Evolutionary conservation across 73 alveolate genomes (phyloP), one percentile per base, ranked within the genome.

Genomic region (Blepharisma stoltei): DNA sequence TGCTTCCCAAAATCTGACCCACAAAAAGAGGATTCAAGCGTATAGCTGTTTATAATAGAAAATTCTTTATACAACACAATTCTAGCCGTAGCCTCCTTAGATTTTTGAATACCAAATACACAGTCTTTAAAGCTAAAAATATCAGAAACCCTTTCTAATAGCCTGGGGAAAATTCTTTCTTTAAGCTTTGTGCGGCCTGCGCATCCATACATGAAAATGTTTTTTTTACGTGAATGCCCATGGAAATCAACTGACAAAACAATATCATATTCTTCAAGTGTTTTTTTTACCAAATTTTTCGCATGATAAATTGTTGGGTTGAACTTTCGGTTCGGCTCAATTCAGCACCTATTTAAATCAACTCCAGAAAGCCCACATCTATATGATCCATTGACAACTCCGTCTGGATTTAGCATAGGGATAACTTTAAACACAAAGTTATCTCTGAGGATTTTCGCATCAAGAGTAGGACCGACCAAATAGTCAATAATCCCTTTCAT

Each of bases 351-450:
- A 80, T 97, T 97, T 78, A 97, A 82, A 71, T 97, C 99, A 54
- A 96, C 98, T 37, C 99, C 99, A 6, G 99, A 98, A 70, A 97
- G 88, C n/a, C 48, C 48, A 27, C 76, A 60, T 60, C 76, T n/a
- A 60, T 98, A 95, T 83, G 90, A 92, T 20, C 99, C 99, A 50
- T 94, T 97, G 14, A 97, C 89, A 14, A 97, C 99, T 6, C 99
- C 99, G 78, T 97, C 99, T 0, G 99, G 99, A 78, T 97, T 97
- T 82, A 97, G 88, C 99, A 97, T 96, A 0, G 99, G 99, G 1
- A 97, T 97, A 37, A 97, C 90, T 78, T 50, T 88, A 70, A 60
- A 92, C 50, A 94, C 86, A 85, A 90, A 92, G 82, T 92, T 85
- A 78, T 94, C 99, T 76, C 99, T 82, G 75, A 94, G 75, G 46